These are phyloP conservation scores for Raffaelea albimanens DNA, from an alignment of 2,329 filamentous ascomycete genomes.

Conservation along the genomic window DNA sequence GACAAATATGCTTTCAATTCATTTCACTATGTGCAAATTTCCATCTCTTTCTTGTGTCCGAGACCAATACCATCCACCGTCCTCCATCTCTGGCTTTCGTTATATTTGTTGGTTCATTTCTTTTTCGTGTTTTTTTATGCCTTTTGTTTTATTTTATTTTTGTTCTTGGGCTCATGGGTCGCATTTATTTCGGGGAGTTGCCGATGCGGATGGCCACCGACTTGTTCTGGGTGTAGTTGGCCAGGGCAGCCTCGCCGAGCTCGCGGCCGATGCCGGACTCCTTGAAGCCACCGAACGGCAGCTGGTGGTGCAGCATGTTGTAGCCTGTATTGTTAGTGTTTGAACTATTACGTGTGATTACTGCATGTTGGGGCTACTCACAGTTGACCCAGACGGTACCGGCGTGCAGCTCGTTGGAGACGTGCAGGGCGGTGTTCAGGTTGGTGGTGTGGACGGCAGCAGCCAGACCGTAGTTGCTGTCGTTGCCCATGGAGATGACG, in stretches of 20 bases:
- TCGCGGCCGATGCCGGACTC: conserved; percentile 71
- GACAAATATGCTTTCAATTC: too few relatives aligned
- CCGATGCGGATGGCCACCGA: conserved; percentile 45
- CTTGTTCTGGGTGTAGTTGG: conserved; percentile 62
- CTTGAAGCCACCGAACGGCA: conserved; percentile 61
- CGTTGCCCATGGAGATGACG: conserved; percentile 65
- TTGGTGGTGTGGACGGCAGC: conserved; percentile 75
- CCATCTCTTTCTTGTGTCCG: too few relatives aligned
- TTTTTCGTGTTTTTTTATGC: not conserved
- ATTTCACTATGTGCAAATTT: too few relatives aligned
- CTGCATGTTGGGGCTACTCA: conserved; percentile 1
- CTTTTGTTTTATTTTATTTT: not conserved
- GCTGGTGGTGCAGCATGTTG: conserved; percentile 61
- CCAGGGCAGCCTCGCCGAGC: conserved; percentile 56
- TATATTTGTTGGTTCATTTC: not conserved
- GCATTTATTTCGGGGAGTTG: conserved; percentile 17
- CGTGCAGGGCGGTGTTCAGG: conserved; percentile 72
- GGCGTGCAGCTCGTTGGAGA: conserved; percentile 65
- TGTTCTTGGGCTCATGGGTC: not conserved
- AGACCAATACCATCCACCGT: too few relatives aligned
- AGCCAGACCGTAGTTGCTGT: conserved; percentile 71
- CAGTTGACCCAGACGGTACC: conserved; percentile 54
- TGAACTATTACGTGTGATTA: not conserved
- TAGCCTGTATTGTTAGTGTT: conserved; percentile 33
- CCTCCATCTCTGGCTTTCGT: too few relatives aligned